Evolutionary conservation across 129 eudicot genomes (phyloP).

Genomic region (Centella asiatica): DNA sequence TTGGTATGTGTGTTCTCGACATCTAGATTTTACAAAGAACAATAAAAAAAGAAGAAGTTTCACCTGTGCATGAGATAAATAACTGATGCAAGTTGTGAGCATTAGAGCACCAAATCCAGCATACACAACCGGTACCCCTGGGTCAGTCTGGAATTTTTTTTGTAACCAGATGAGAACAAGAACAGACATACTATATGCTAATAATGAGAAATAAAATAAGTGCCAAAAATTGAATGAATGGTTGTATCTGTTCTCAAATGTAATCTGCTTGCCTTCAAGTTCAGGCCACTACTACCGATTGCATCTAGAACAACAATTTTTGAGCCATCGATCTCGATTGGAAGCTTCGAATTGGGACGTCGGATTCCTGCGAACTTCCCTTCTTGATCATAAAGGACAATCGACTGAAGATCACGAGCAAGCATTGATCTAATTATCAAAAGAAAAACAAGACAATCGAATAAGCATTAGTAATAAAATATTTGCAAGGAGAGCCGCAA

Average conservation of each 20-base stretch:
- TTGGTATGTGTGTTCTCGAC: too few relatives aligned
- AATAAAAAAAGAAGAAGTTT: background rate
- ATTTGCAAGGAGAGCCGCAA: background rate
- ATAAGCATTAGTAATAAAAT: background rate
- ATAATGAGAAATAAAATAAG: background rate
- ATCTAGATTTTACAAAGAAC: too few relatives aligned
- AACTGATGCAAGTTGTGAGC: slow-evolving; percentile 98
- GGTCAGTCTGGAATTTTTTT: slow-evolving; percentile 60
- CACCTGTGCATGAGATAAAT: slow-evolving; percentile 89
- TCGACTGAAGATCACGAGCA: slow-evolving; percentile 93
- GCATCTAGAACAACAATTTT: slow-evolving; percentile 82
- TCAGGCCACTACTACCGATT: slow-evolving; percentile 95
- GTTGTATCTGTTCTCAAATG: slow-evolving; percentile 5
- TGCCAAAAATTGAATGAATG: too few relatives aligned
- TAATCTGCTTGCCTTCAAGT: slow-evolving; percentile 53
- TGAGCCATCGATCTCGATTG: slow-evolving; percentile 74
- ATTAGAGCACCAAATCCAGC: slow-evolving; percentile 94
- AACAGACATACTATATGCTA: background rate
- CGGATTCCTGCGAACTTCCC: slow-evolving; percentile 93
- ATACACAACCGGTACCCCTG: slow-evolving; percentile 93
- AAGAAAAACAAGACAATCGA: background rate
- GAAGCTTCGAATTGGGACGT: slow-evolving; percentile 85
- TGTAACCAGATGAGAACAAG: slow-evolving; percentile 8
- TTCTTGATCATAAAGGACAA: slow-evolving; percentile 84
- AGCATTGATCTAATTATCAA: slow-evolving; percentile 75